phyloP scores from a whole-genome alignment of 768 basidiomycete genomes.

The Porpolomopsis calyptriformis region DNA sequence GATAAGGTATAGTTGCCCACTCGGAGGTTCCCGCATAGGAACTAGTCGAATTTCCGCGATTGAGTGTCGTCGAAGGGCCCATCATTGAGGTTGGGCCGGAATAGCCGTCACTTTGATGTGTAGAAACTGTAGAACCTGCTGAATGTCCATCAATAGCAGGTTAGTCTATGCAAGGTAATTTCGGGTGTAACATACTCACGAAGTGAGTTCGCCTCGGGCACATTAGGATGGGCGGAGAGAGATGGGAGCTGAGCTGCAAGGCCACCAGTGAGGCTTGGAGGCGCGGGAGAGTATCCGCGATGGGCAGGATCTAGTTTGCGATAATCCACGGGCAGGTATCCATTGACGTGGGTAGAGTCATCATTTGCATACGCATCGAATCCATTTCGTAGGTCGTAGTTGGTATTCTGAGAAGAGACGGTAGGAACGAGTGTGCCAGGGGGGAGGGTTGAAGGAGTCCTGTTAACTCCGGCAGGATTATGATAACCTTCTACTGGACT shows the following conservation, averaged over 20 bases:
- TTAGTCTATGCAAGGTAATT: too few relatives aligned
- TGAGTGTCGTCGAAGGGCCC: conserved; percentile 12
- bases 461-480: too few relatives aligned
- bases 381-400: conserved; percentile 6
- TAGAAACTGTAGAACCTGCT: too few relatives aligned
- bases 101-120: too few relatives aligned
- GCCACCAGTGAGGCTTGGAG: background rate
- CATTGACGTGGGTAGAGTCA: conserved; percentile 10
- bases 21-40: conserved; percentile 16
- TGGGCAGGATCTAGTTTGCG: conserved; percentile 1
- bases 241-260: background rate
- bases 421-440: conserved; percentile 4
- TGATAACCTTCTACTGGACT: background rate
- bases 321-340: conserved; percentile 11
- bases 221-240: too few relatives aligned
- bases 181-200: background rate
- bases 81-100: too few relatives aligned
- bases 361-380: conserved; percentile 13
- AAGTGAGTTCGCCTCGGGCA: background rate
- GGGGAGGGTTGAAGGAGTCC: background rate
- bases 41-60: conserved; percentile 20
- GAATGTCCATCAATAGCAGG: too few relatives aligned
- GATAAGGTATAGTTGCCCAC: conserved; percentile 7
- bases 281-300: background rate
- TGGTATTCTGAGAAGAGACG: conserved; percentile 7